Conservation (phyloP, 371 early-diverging fungal genomes). For the Mucor piriformis region DNA sequence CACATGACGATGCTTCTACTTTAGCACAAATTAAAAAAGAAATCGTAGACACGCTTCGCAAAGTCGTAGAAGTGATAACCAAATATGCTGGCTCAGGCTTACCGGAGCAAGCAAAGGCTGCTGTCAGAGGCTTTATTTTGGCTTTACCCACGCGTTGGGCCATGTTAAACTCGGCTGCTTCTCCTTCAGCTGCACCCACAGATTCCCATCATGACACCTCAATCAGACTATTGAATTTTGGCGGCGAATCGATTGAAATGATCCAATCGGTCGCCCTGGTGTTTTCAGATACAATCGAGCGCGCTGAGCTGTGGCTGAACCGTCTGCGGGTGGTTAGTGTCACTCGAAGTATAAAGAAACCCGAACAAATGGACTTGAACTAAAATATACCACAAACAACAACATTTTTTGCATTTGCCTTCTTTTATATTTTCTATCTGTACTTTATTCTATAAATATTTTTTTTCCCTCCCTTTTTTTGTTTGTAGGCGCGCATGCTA, state of each 20-base stretch:
- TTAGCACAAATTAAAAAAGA: constrained; percentile 76
- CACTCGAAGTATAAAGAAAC: constrained; percentile 1
- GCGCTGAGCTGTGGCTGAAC: constrained; percentile 80
- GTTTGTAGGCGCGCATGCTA: too few species aligned
- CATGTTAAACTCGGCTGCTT: constrained; percentile 43
- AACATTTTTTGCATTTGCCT: constrained; percentile 2
- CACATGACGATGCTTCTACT: constrained; percentile 20
- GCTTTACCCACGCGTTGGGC: constrained; percentile 87
- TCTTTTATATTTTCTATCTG: background rate
- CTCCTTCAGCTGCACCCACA: constrained; percentile 45
- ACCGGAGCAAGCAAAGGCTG: constrained; percentile 82
- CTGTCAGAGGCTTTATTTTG: constrained; percentile 86
- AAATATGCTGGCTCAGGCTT: constrained; percentile 87
- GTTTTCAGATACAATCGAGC: constrained; percentile 78
- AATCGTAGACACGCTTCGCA: constrained; percentile 83
- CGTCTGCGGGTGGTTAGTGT: constrained; percentile 54
- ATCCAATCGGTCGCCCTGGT: constrained; percentile 77
- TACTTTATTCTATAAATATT: background rate
- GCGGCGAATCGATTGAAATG: constrained; percentile 84
- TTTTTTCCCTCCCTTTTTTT: background rate
- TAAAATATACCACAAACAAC: constrained; percentile 9
- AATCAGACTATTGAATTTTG: constrained; percentile 63
- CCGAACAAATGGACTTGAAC: constrained; percentile 17
- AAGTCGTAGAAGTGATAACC: constrained; percentile 86
- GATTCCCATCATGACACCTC: constrained; percentile 48